Base-by-base conservation (phyloP, 2,329 filamentous ascomycete species). In the Phialophora chinensis region DNA sequence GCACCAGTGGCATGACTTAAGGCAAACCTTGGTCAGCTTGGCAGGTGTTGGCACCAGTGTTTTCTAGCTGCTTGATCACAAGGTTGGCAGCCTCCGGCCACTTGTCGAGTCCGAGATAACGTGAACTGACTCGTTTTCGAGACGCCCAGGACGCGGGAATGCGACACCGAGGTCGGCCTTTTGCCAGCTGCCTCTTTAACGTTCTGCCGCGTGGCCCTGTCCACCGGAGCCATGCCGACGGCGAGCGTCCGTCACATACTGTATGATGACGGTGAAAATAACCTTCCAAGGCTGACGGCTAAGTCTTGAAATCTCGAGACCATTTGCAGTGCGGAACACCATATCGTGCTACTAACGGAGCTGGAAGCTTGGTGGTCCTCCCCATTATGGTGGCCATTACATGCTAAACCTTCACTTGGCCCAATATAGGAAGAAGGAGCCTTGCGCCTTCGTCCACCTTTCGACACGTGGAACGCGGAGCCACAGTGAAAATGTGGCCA, bases 401-500 rank as follows among this genome's bases (percentile, higher is more conserved):
- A 44, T 44, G 38, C 38, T 44, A n/a, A 44, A 6, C 8, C 38
- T 2, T n/a, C 14, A 44, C 38, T 44, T n/a, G 17, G 38, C 38
- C 38, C 38, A 44, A n/a, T 52, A 29, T 52, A 8, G 20, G 31
- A 55, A 57, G 31, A 42, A 35, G 42, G 57, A 54, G 38, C 49
- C 63, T 54, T 62, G 49, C 57, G 35, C 53, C 49, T 42, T 56
- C 63, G 59, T 69, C 50, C 52, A 29, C 64, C 63, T 56, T 59
- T 49, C 63, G 60, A 52, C 65, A 69, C 65, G 67, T 69, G 65
- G 67, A 61, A 63, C 60, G 59, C 67, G 65, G 65, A 65, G 65
- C 62, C 55, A 33, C 20, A 27, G 49, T 11, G 27, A 20, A 27
- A 52, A 54, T 58, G 66, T 68, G 66, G 66, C 55, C 65, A 62